These are phyloP conservation scores for Debaryomyces subglobosus DNA, from an alignment of 1,139 yeast species.

Conservation along the genomic window DNA sequence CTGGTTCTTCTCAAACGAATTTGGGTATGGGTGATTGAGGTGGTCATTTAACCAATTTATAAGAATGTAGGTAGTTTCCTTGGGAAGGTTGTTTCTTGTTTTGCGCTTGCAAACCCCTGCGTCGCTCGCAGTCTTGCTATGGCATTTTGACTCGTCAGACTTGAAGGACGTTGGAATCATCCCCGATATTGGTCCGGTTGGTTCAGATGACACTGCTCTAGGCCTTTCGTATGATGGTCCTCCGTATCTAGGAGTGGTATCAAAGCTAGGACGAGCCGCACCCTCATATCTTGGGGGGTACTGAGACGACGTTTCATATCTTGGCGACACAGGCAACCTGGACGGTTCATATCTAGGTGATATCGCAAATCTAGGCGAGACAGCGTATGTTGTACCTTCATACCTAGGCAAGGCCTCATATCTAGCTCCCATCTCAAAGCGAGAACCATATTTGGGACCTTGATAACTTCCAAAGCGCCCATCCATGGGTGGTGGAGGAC, in stretches of 20 bases:
- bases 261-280: neutral
- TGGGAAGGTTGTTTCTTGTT: constrained; percentile 82
- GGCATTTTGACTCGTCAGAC: constrained; percentile 10
- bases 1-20: constrained; percentile 83
- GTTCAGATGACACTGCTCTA: neutral
- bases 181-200: constrained; percentile 4
- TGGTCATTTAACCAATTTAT: constrained; percentile 85
- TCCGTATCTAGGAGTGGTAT: neutral
- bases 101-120: constrained; percentile 28
- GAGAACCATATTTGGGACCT: neutral
- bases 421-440: neutral
- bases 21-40: constrained; percentile 91
- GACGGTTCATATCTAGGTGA: neutral
- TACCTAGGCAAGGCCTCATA: neutral
- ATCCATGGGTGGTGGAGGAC: neutral
- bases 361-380: neutral
- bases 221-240: neutral
- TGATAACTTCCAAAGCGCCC: neutral
- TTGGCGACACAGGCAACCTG: neutral
- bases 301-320: neutral
- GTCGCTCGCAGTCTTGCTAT: constrained; percentile 2
- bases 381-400: no score
- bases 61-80: constrained; percentile 80
- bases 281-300: neutral
- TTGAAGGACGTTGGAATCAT: constrained; percentile 8